phyloP scores from a whole-genome alignment of 768 basidiomycete genomes.

The Pholiota conissans region DNA sequence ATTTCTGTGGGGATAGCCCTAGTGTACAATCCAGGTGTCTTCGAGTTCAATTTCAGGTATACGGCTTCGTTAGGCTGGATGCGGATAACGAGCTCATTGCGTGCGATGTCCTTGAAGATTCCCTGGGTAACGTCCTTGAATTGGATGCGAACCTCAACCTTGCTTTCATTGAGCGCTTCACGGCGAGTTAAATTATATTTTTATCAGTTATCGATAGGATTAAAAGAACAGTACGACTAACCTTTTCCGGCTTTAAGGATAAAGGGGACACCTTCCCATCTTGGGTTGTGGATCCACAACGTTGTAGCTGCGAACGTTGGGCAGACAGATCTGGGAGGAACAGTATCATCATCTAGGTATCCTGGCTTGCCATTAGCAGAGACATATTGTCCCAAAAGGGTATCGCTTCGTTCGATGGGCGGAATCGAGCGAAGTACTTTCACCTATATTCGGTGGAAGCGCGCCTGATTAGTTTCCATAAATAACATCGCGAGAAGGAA shows the following conservation, averaged over 20 bases:
- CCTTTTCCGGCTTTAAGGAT: constrained; percentile 99
- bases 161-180: constrained; percentile 93
- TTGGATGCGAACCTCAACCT: constrained; percentile 97
- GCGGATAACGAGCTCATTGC: constrained; percentile 96
- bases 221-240: constrained; percentile 29
- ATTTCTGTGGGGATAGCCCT: constrained; percentile 94
- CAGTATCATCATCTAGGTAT: constrained; percentile 96
- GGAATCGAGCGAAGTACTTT: constrained; percentile 94
- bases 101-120: constrained; percentile 94
- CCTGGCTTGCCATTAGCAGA: constrained; percentile 91
- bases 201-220: background rate
- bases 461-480: constrained; percentile 7
- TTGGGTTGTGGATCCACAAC: constrained; percentile 89
- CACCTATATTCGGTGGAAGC: constrained; percentile 53
- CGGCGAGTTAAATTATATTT: constrained; percentile 2
- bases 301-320: constrained; percentile 93
- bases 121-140: constrained; percentile 97
- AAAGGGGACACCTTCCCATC: constrained; percentile 99
- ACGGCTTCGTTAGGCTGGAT: constrained; percentile 96
- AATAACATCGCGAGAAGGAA: constrained; percentile 2
- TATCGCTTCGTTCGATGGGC: constrained; percentile 73
- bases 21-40: constrained; percentile 89
- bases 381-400: constrained; percentile 93
- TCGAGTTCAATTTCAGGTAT: constrained; percentile 96
- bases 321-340: constrained; percentile 88